Base-by-base conservation (phyloP, 192 early-diverging fungal genomes). In the Gamsiella multidivaricata region DNA sequence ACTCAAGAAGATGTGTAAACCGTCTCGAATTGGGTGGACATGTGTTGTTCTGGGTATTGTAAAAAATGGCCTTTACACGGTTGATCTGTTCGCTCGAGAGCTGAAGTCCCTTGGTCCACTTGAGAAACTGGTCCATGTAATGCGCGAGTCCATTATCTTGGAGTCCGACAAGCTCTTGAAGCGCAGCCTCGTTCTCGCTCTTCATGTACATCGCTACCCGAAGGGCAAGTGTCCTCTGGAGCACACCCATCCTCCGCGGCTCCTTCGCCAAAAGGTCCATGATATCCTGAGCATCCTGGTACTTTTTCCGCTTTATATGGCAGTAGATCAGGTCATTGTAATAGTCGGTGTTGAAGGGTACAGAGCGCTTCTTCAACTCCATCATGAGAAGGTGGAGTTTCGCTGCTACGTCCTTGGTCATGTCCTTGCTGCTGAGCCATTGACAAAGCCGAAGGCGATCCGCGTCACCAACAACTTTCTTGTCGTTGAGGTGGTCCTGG, bases 201-300 rank as follows among this genome's bases (percentile, higher is more conserved):
- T 69, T 78, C 54, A 78, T 45, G 36, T 78, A 33, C 60, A 78
- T 57, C 9, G 74, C 74, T 34, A 78, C 23, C 6, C 63, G 33
- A 8, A 78, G 47, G 3, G 74, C 54, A 25, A 63, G 29, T 3
- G 49, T 57, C 1, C 65, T 32, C 14, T 51, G 60, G 26, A 1
- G 26, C 5, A 11, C 61, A 32, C 22, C 50, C 46, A 34, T 50
- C 29, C 8, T 37, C 45, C 39, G 22, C 0, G 37, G 4, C 20
- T 50, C 53, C 9, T 56, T 36, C 4, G 43, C 9, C 39, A 78
- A 45, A 8, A 23, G 11, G 29, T 78, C 57, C 25, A 68, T 49
- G 8, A 59, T 31, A 22, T 26, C 9, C n/a, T 57, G 37, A 0
- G 65, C 74, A 7, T 78, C 65, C 10, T 63, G 28, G 20, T 32